Evolutionary conservation across 345 rosid genomes (phyloP).

Genomic region (Noccaea bulbosa): DNA sequence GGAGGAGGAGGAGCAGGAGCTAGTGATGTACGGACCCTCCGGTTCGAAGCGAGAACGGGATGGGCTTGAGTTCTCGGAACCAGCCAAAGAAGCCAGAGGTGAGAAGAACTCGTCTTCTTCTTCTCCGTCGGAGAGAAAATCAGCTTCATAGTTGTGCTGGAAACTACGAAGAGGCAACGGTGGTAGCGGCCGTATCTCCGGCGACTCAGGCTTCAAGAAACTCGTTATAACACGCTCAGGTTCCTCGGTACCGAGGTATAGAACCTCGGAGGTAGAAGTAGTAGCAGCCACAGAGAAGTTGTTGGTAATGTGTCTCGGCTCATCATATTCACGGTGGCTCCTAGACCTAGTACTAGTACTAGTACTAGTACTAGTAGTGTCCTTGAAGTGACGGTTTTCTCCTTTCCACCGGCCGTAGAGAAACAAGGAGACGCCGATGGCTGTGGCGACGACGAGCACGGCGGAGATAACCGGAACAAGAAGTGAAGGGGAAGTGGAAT

Average conservation of each 20-base stretch:
- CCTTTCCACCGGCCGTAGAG: conserved; percentile 61
- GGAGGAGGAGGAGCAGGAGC: conserved; percentile 56
- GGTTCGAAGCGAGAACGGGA: conserved; percentile 35
- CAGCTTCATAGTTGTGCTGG: conserved; percentile 48
- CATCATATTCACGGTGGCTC: conserved; percentile 18
- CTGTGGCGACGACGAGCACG: conserved; percentile 47
- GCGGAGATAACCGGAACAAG: conserved; percentile 57
- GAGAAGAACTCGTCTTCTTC: conserved; percentile 88
- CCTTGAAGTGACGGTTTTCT: conserved; percentile 26
- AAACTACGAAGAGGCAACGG: conserved; percentile 63
- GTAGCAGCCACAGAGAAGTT: conserved; percentile 56
- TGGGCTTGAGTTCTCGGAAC: conserved; percentile 61
- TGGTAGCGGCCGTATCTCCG: conserved; percentile 91
- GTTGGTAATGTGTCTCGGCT: conserved; percentile 44
- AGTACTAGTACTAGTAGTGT: conserved; percentile 19
- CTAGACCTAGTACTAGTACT: conserved; percentile 12
- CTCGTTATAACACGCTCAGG: conserved; percentile 45
- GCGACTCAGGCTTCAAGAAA: conserved; percentile 70
- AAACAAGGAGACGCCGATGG: conserved; percentile 42
- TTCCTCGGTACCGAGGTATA: conserved; percentile 55
- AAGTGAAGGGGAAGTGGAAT: conserved; percentile 52
- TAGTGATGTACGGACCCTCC: conserved; percentile 24
- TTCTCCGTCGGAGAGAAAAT: conserved; percentile 50
- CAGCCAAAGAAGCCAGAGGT: conserved; percentile 67
- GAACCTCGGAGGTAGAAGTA: conserved; percentile 66